A percentile compares a stretch with the other conserved stretches of the same genome.
These are phyloP conservation scores for Tuber umbilicatum DNA, from an alignment of 495 filamentous ascomycete species.

Conservation along the genomic window DNA sequence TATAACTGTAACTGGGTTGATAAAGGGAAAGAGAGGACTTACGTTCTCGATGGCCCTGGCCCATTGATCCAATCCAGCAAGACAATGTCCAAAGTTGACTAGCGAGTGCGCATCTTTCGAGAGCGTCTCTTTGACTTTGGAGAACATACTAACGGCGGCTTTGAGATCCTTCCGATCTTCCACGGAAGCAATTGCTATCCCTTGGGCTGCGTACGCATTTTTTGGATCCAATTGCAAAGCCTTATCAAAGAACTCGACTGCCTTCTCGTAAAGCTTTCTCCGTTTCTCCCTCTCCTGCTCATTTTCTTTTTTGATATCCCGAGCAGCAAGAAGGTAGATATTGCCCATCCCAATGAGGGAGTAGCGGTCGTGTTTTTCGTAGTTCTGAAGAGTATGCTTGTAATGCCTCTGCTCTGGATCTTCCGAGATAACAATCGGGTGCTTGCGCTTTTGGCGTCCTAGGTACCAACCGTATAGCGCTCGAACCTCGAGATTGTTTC, in stretches of 20 bases:
- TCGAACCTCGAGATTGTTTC: slow-evolving; percentile 79
- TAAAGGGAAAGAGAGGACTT: slow-evolving; percentile 36
- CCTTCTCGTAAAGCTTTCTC: slow-evolving; percentile 73
- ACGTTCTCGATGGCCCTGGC: slow-evolving; percentile 76
- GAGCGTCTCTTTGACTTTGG: slow-evolving; percentile 79
- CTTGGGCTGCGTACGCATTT: slow-evolving; percentile 94
- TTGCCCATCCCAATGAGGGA: slow-evolving; percentile 95
- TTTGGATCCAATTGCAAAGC: slow-evolving; percentile 82
- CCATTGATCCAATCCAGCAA: slow-evolving; percentile 80
- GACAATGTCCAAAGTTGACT: slow-evolving; percentile 88
- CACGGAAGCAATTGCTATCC: slow-evolving; percentile 83
- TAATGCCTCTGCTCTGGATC: slow-evolving; percentile 88
- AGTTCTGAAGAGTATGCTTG: slow-evolving; percentile 88
- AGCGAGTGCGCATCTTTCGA: slow-evolving; percentile 71
- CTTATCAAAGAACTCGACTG: slow-evolving; percentile 98
- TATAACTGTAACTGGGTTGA: slow-evolving; percentile 3
- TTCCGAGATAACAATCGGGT: slow-evolving; percentile 70
- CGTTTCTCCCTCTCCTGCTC: slow-evolving; percentile 86
- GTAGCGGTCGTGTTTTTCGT: slow-evolving; percentile 95
- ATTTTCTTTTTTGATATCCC: slow-evolving; percentile 87
- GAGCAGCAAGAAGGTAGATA: slow-evolving; percentile 71
- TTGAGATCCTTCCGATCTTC: slow-evolving; percentile 87
- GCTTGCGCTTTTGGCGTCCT: slow-evolving; percentile 69
- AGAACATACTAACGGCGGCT: slow-evolving; percentile 73
- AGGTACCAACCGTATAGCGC: slow-evolving; percentile 93